Percentiles rank a stretch among this genome's conserved stretches.
phyloP scores from a whole-genome alignment of 805 yeast genomes.

The Lipomyces anomalus region DNA sequence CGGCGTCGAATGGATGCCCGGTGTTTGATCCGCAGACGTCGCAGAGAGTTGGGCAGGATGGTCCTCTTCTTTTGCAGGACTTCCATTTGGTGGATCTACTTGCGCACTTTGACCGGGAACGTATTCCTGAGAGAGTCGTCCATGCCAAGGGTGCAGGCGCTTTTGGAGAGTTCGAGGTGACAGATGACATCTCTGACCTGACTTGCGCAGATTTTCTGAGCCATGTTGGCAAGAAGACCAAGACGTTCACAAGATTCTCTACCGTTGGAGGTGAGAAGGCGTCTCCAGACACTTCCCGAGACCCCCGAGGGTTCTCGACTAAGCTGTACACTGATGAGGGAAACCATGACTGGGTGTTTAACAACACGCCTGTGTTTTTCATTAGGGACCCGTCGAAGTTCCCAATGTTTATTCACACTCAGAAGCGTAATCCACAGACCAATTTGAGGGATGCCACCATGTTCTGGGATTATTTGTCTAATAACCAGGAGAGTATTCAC shows the following conservation, averaged over 20 bases:
- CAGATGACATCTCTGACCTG: slow-evolving; percentile 52
- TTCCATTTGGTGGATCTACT: slow-evolving; percentile 50
- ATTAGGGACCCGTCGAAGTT: slow-evolving; percentile 60
- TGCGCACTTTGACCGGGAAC: slow-evolving; percentile 58
- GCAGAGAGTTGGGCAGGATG: slow-evolving; percentile 47
- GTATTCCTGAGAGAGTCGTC: slow-evolving; percentile 62
- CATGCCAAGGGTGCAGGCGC: slow-evolving; percentile 67
- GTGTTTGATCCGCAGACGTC: slow-evolving; percentile 51
- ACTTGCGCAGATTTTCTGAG: slow-evolving; percentile 46
- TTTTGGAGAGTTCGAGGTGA: slow-evolving; percentile 52
- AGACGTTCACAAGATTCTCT: slow-evolving; percentile 53
- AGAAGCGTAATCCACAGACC: slow-evolving; percentile 63
- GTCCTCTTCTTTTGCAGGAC: slow-evolving; percentile 57
- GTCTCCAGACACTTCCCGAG: slow-evolving; percentile 60
- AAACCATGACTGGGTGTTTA: slow-evolving; percentile 65
- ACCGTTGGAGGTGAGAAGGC: slow-evolving; percentile 70
- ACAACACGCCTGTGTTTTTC: slow-evolving; percentile 65
- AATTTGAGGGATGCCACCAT: slow-evolving; percentile 50
- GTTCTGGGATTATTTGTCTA: slow-evolving; percentile 54
- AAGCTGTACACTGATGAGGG: slow-evolving; percentile 66
- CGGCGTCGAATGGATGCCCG: slow-evolving; percentile 54
- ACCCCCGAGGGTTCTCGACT: slow-evolving; percentile 64
- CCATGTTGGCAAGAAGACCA: slow-evolving; percentile 73
- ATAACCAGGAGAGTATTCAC: slow-evolving; percentile 53
- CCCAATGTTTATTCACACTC: slow-evolving; percentile 62